These are phyloP conservation scores for Fusarium keratoplasticum DNA, from an alignment of 2,329 filamentous ascomycete species.

Conservation along the genomic window DNA sequence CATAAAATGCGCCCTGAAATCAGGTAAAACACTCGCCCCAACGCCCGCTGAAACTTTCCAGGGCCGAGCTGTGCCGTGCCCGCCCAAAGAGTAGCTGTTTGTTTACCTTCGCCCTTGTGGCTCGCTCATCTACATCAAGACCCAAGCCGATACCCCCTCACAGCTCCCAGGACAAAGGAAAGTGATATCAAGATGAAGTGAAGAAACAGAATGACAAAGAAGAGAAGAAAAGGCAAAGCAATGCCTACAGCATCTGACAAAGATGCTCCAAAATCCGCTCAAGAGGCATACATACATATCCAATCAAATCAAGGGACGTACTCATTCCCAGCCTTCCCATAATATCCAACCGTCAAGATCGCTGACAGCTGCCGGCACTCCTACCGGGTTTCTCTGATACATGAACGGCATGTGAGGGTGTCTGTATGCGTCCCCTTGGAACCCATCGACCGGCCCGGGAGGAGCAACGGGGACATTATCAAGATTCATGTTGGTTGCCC, in stretches of 20 bases:
- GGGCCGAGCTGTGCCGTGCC: conserved; percentile 11
- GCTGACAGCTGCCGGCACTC: conserved; percentile 42
- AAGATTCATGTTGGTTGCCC: conserved; percentile 56
- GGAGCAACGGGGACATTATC: conserved; percentile 48
- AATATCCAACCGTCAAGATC: conserved; percentile 52
- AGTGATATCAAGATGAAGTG: conserved; percentile 6
- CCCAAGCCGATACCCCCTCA: conserved; percentile 1
- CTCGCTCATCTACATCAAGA: conserved; percentile 30
- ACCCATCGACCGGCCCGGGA: conserved; percentile 25
- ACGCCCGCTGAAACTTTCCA: conserved; percentile 40
- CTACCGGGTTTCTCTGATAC: conserved; percentile 46
- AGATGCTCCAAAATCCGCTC: background rate
- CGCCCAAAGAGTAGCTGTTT: conserved; percentile 16
- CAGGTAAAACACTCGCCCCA: conserved; percentile 23
- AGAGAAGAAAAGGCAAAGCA: background rate
- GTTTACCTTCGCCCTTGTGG: conserved; percentile 26
- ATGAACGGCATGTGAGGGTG: conserved; percentile 45
- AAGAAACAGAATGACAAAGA: background rate
- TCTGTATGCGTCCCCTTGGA: conserved; percentile 44
- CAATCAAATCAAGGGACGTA: background rate
- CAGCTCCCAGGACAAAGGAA: conserved; percentile 20
- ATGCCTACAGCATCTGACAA: background rate
- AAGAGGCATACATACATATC: background rate
- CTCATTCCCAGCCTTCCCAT: conserved; percentile 55
- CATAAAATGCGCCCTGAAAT: conserved; percentile 20